Conservation (phyloP, 2,329 filamentous ascomycete species). For the Clonostachys solani region DNA sequence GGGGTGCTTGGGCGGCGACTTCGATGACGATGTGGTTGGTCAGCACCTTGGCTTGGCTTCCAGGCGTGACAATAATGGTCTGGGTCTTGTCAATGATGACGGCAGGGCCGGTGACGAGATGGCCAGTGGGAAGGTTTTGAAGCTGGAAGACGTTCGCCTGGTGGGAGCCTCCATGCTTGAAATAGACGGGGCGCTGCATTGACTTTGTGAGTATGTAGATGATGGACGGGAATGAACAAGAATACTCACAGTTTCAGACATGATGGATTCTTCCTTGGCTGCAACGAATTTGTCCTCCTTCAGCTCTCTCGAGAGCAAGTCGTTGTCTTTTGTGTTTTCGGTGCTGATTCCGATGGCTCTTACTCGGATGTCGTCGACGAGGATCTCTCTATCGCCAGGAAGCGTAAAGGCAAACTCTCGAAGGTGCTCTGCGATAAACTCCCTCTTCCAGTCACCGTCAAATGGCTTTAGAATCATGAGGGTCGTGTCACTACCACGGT, state of each 20-base stretch:
- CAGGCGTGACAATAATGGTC: constrained; percentile 18
- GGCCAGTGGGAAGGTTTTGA: neutral
- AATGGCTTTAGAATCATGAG: constrained; percentile 36
- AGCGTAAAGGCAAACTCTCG: constrained; percentile 35
- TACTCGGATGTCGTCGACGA: constrained; percentile 32
- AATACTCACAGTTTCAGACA: too few species aligned
- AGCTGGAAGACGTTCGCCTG: constrained; percentile 2
- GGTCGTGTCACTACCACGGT: constrained; percentile 43
- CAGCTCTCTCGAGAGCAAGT: too few species aligned
- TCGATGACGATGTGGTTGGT: constrained; percentile 21
- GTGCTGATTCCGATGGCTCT: constrained; percentile 14
- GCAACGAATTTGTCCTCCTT: too few species aligned
- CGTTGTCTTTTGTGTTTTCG: neutral
- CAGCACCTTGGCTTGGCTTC: constrained; percentile 19
- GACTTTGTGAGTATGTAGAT: too few species aligned
- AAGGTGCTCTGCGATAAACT: constrained; percentile 27
- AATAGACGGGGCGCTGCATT: neutral
- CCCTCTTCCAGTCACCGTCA: constrained; percentile 7
- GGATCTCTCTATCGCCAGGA: constrained; percentile 18
- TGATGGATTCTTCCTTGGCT: too few species aligned
- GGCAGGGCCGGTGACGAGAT: constrained; percentile 21
- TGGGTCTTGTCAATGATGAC: constrained; percentile 21
- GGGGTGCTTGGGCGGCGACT: constrained; percentile 2
- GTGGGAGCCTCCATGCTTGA: neutral
- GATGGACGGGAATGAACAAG: too few species aligned